Evolutionary conservation across 345 rosid genomes (phyloP).

Genomic region (Eucalyptus polybractea): DNA sequence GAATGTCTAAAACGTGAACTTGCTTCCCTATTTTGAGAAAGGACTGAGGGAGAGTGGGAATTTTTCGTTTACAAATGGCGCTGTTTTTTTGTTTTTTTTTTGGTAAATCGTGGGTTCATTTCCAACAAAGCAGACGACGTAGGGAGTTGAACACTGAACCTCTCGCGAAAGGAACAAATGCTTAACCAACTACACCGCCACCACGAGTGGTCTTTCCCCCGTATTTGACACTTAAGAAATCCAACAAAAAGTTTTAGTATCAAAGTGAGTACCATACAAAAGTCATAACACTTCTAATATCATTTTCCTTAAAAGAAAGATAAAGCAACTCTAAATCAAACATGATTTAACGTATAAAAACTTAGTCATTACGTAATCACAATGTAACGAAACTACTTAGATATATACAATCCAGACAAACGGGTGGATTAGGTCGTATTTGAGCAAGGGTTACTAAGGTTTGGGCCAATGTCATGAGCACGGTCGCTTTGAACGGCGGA

Average conservation of each 20-base stretch:
- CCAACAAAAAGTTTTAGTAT: background rate
- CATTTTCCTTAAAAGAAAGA: no score
- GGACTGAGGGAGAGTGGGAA: background rate
- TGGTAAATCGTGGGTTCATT: no score
- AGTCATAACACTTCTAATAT: background rate
- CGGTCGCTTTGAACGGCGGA: background rate
- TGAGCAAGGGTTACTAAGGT: background rate
- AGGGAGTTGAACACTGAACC: no score
- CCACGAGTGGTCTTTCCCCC: background rate
- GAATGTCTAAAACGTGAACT: background rate
- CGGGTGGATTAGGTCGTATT: background rate
- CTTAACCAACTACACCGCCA: no score
- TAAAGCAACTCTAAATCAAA: background rate
- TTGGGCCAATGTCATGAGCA: background rate
- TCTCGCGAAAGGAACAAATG: no score
- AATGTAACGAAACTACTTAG: background rate
- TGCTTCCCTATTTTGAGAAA: background rate
- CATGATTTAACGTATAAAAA: background rate
- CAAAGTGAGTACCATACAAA: fast-evolving
- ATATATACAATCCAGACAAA: background rate
- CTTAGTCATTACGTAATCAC: background rate
- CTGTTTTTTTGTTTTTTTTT: background rate
- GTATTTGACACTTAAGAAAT: background rate
- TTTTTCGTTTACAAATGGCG: background rate
- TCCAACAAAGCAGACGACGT: no score